A percentile compares a stretch with the other conserved stretches of the same genome.
Conservation (phyloP, 257 asterid species). For the Nicotiana noctiflora region DNA sequence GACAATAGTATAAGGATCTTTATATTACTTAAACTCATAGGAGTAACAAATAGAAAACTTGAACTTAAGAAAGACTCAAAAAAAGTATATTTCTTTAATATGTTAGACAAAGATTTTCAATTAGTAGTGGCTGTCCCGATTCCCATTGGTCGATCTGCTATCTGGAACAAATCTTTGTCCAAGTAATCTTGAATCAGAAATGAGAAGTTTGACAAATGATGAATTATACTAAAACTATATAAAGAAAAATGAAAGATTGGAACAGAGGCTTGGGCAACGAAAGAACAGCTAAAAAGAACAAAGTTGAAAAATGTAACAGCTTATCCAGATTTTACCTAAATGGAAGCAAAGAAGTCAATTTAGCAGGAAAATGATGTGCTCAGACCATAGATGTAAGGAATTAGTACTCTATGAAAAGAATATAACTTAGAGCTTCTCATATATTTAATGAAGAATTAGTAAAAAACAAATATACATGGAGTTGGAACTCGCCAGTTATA, state of each 20-base stretch:
- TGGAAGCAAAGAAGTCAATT: not conserved
- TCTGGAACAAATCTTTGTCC: too few species aligned
- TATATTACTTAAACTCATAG: too few species aligned
- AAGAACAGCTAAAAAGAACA: not conserved
- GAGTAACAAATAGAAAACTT: too few species aligned
- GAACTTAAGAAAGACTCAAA: too few species aligned
- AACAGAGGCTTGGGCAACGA: not conserved
- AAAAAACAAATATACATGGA: not conserved
- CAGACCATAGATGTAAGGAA: not conserved
- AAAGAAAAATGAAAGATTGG: not conserved
- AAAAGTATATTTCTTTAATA: too few species aligned
- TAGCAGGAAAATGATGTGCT: not conserved
- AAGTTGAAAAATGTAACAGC: not conserved
- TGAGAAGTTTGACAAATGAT: not conserved
- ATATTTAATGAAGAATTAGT: not conserved
- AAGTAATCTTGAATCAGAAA: not conserved
- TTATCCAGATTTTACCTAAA: not conserved
- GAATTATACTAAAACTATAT: not conserved
- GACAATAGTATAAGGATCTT: too few species aligned
- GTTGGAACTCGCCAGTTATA: conserved; percentile 1
- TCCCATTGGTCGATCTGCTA: too few species aligned
- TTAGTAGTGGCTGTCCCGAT: not conserved
- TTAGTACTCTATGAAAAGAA: not conserved
- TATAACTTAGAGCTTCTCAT: not conserved
- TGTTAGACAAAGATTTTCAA: too few species aligned